Percentiles rank a stretch among this genome's conserved stretches.
phyloP scores from a whole-genome alignment of 768 basidiomycete genomes.

The Postia placenta region DNA sequence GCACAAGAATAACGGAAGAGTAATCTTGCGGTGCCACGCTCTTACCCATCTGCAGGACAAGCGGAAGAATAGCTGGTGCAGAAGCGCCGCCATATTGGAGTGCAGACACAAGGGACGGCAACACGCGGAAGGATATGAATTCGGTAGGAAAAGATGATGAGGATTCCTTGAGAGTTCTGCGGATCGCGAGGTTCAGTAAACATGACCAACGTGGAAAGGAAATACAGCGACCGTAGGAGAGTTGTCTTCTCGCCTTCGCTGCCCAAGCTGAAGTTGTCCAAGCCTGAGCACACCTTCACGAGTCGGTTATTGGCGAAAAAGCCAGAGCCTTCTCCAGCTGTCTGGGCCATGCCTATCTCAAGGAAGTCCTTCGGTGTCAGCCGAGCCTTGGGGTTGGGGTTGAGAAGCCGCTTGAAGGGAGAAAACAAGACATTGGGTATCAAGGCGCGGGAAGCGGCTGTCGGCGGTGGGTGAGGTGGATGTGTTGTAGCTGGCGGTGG shows the following conservation, averaged over 20 bases:
- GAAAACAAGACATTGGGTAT: constrained; percentile 76
- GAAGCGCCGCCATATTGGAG: constrained; percentile 71
- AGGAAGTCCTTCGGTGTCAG: constrained; percentile 73
- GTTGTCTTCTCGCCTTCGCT: constrained; percentile 74
- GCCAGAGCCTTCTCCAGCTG: constrained; percentile 48
- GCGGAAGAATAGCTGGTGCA: constrained; percentile 72
- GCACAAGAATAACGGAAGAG: constrained; percentile 56
- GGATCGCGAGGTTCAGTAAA: not conserved
- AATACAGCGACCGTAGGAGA: constrained; percentile 53
- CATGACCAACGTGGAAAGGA: not conserved
- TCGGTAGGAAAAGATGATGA: constrained; percentile 77
- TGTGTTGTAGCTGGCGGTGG: constrained; percentile 61
- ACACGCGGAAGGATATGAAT: constrained; percentile 78
- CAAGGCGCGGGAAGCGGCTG: constrained; percentile 66
- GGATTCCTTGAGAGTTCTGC: constrained; percentile 73
- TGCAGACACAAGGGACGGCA: constrained; percentile 78
- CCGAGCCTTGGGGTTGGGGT: constrained; percentile 80
- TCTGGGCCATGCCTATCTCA: constrained; percentile 71
- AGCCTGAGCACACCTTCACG: constrained; percentile 75
- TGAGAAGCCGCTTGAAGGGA: constrained; percentile 81
- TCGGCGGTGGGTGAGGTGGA: constrained; percentile 73
- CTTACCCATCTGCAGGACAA: constrained; percentile 77
- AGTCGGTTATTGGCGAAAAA: constrained; percentile 83
- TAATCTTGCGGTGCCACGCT: constrained; percentile 70
- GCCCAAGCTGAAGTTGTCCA: constrained; percentile 80